Base-by-base conservation (phyloP, 2,329 filamentous ascomycete species). In the Venturiaceae sp. region DNA sequence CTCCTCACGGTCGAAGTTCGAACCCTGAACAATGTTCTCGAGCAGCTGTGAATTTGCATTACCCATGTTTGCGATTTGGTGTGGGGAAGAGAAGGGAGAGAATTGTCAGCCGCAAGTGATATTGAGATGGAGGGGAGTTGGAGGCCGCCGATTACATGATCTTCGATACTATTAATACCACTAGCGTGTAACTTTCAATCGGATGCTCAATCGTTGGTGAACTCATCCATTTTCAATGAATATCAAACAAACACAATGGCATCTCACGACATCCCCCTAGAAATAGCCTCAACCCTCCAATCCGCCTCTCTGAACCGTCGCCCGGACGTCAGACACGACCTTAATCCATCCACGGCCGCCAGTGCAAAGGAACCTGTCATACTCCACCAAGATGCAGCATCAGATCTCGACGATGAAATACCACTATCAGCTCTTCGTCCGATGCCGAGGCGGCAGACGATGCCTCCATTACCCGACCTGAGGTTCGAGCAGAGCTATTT, bases 401-500 rank as follows among this genome's bases (percentile, higher is more conserved):
- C 78, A 1, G 76, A 79, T 26, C 73, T 77, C 2, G 83, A 85
- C 55, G 84, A 86, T 60, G 86, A 89, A 58, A 84, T 90, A 23
- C 86, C 86, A 13, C 78, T 85, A 61, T 86, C 83, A 63, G 79
- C 86, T 5, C 72, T 91, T 55, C 77, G 78, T 46, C 80, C 77
- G 3, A 64, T 74, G 7, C 76, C 76, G n/a, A 78, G 83, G 52
- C 72, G 77, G 77, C 76, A 33, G 52, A 65, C 58, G 3, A 81
- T 96, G 68, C 91, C 92, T 52, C 83, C 83, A 3, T 70, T 87
- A 52, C 84, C 84, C 3, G 94, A 99, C 75, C 77, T 99, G 64
- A 84, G 94, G 46, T 97, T 97, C 74, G 94, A 99, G 76, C 94
- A 99, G 80, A 96, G 92, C 79, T 99, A 99, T 72, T 81, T 99